Base-by-base conservation (phyloP, 257 asterid genomes). In the Linderniella brevidens region DNA sequence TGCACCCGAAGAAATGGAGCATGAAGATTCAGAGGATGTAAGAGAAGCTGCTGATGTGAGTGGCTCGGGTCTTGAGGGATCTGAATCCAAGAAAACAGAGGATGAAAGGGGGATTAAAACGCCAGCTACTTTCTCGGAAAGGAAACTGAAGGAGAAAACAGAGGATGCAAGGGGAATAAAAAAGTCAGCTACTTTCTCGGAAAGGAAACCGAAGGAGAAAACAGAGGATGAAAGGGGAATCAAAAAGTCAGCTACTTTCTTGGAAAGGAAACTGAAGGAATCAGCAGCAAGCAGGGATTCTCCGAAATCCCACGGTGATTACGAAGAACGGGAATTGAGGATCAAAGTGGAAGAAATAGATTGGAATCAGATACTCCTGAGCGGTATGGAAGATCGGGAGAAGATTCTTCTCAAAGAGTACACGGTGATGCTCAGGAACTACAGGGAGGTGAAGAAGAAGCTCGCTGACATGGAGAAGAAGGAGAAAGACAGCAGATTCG, bases 341-440 rank as follows among this genome's bases (percentile, higher is more conserved):
- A 25, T 25, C 3, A 25, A 25, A 6, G 32, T 25, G 14, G 66
- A 68, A 64, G 86, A 64, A 41, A 65, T 70, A 17, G 66, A 66
- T 65, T 80, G 93, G 93, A 92, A 74, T 67, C 79, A 74, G 64
- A 74, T 80, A 75, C 84, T 88, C 11, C 61, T 79, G 63, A 74
- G 53, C 13, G 95, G 87, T 18, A 49, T 77, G 17, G 93, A 85
- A 56, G 93, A 88, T 48, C 68, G 68, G 46, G 94, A 88, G 52
- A 81, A 63, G 72, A 63, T 77, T 53, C 75, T 81, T 16, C 70
- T 84, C 14, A 62, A 64, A 55, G 98, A 88, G 60, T 88, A 80
- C 56, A 76, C 84, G 0, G 63, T 76, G 9, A 60, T 84, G 37
- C 80, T 88, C 19, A 66, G 79, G 62, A 88, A 73, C 47, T 88